Conservation (phyloP, 1,284 basidiomycete genomes). For the Heimioporus punctisporus region DNA sequence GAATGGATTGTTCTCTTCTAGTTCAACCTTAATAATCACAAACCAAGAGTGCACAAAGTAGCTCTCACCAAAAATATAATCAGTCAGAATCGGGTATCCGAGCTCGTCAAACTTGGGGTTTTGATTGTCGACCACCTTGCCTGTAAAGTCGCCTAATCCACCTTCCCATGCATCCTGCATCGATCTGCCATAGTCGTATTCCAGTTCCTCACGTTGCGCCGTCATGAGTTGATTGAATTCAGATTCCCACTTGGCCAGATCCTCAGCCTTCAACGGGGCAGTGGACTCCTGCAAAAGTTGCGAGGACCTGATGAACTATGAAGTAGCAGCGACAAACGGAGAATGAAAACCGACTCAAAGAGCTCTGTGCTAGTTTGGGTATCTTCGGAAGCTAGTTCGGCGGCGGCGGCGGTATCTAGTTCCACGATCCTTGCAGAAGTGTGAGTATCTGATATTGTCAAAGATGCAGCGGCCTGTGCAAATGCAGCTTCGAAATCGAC, state of each 20-base stretch:
- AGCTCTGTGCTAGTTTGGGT: conserved; percentile 39
- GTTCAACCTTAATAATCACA: conserved; percentile 8
- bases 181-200: conserved; percentile 56
- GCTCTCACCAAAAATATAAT: conserved; percentile 76
- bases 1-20: conserved; percentile 74
- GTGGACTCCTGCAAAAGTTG: conserved; percentile 59
- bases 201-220: conserved; percentile 62
- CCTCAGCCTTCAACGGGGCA: conserved; percentile 56
- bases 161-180: conserved; percentile 68
- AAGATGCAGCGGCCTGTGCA: conserved; percentile 55
- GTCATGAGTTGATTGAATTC: conserved; percentile 86
- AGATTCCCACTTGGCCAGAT: conserved; percentile 87
- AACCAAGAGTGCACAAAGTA: background rate
- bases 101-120: conserved; percentile 63
- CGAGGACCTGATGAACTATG: conserved; percentile 51
- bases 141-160: conserved; percentile 46
- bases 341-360: conserved; percentile 42
- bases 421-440: conserved; percentile 56
- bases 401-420: conserved; percentile 44
- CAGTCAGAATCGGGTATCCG: conserved; percentile 70
- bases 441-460: conserved; percentile 43
- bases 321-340: conserved; percentile 3
- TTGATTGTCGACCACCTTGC: conserved; percentile 37
- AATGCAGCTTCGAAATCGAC: conserved; percentile 83
- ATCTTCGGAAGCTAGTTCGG: conserved; percentile 38